Evolutionary conservation across 805 yeast genomes (phyloP), one percentile per base, ranked within the genome.

Genomic region (Millerozyma miso): DNA sequence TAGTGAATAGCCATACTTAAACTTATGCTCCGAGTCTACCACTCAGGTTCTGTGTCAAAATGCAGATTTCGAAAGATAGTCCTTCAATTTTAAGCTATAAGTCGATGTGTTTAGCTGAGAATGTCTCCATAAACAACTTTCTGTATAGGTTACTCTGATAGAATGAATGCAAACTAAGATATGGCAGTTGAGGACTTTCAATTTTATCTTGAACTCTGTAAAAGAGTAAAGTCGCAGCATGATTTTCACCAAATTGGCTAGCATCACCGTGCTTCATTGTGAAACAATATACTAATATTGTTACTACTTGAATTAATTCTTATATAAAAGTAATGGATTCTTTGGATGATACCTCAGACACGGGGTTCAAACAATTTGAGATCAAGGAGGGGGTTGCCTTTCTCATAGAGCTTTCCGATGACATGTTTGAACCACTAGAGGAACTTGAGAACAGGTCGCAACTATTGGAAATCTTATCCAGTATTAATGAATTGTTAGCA

Each of bases 1-100:
- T 79, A 91, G 50, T 88, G 89, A 14, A 90, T 76, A 3, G 88
- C 75, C 96, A 89, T 88, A 32, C 20, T 29, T 19, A 15, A 31
- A 18, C 16, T 15, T 19, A 23, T 18, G 12, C 13, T 23, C 29
- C 29, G 29, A 23, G 10, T 10, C 10, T 23, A 23, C 29, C 29
- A n/a, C n/a, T n/a, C n/a, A n/a, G n/a, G n/a, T n/a, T n/a, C n/a
- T n/a, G n/a, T n/a, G n/a, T n/a, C n/a, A n/a, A n/a, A n/a, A n/a
- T n/a, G n/a, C n/a, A n/a, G n/a, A n/a, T n/a, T n/a, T n/a, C n/a
- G n/a, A n/a, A n/a, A n/a, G n/a, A n/a, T n/a, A n/a, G n/a, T n/a
- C n/a, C n/a, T n/a, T n/a, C n/a, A n/a, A n/a, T n/a, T n/a, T n/a
- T n/a, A n/a, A n/a, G n/a, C n/a, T n/a, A n/a, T n/a, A n/a, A n/a